Evolutionary conservation across 2,329 filamentous ascomycete species (phyloP).

Genomic region (Lachnellula arida): DNA sequence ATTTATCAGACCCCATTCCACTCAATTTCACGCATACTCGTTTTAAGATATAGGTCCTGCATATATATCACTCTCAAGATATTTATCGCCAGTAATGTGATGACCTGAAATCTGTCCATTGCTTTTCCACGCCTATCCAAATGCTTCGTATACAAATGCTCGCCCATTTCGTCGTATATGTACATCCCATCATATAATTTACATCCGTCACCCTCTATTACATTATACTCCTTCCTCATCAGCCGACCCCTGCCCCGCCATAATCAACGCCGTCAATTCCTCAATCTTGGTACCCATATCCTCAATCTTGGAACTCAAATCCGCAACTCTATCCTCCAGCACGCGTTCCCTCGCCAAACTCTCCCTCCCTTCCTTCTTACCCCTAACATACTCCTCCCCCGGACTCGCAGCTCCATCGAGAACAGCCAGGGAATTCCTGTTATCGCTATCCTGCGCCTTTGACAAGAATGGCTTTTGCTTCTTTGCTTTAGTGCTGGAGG

Average conservation of each 20-base stretch:
- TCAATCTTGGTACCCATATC: constrained; percentile 19
- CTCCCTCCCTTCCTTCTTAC: neutral
- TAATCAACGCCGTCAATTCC: constrained; percentile 41
- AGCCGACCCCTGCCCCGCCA: constrained; percentile 44
- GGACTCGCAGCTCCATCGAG: constrained; percentile 14
- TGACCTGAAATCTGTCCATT: too few species aligned
- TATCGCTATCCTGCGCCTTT: neutral
- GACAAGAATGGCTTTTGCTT: constrained; percentile 6
- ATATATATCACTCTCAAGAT: too few species aligned
- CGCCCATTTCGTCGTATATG: too few species aligned
- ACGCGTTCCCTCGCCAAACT: constrained; percentile 12
- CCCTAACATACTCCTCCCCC: too few species aligned
- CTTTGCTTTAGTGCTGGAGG: constrained; percentile 3
- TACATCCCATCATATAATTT: too few species aligned
- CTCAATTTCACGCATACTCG: too few species aligned
- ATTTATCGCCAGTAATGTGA: too few species aligned
- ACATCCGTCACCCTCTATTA: neutral
- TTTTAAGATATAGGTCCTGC: too few species aligned
- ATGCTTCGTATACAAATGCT: too few species aligned
- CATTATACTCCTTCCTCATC: constrained; percentile 48
- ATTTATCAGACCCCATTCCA: too few species aligned
- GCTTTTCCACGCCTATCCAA: too few species aligned
- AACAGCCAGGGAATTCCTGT: neutral
- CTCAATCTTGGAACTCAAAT: constrained; percentile 37
- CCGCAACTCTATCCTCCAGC: constrained; percentile 35